Base-by-base conservation (phyloP, 495 filamentous ascomycete genomes). In the Penicillium psychrofluorescens region DNA sequence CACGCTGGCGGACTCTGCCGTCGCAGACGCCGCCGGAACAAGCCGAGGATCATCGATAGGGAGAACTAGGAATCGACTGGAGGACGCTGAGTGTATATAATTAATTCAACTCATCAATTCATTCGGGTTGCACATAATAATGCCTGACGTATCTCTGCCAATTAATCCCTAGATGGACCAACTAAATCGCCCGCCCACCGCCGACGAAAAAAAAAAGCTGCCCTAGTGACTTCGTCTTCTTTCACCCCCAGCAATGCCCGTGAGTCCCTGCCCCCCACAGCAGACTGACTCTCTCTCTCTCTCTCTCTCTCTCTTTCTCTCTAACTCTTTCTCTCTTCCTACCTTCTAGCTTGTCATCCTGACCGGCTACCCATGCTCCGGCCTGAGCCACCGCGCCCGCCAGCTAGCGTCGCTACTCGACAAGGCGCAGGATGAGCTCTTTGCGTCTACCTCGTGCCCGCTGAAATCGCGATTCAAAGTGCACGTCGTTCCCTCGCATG, bases 361-460 rank as follows among this genome's bases (percentile, higher is more conserved):
- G 56, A 90, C 91, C 48, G 92, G 92, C 55, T 89, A 87, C 60
- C 92, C 92, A 30, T 86, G 83, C 59, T 94, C 92, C 29, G 92
- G 92, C 55, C 95, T 97, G 60, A 92, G 86, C 39, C 78, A 87
- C 44, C 88, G 92, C 61, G 86, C 90, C 13, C 63, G 68, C 40
- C 90, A 96, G 64, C 80, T 98, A 13, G 68, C 82, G 41, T 54
- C 66, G 33, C 54, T 58, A n/a, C 55, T 74, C 40, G 63, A 70
- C 45, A 59, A 53, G 37, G 48, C 60, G 11, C 68, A 74, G 50
- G 55, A 62, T 49, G 55, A 66, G 43, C 80, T 79, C 67, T 81
- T 95, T 62, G 58, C 59, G 41, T 43, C 67, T 70, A 22, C 45
- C 54, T 14, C 46, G 49, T 8, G 40, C 43, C 40, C 76, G 63